A percentile compares a stretch with the other conserved stretches of the same genome.
These are phyloP conservation scores for Yarrowia divulgata DNA, from an alignment of 805 yeast species.

Conservation along the genomic window DNA sequence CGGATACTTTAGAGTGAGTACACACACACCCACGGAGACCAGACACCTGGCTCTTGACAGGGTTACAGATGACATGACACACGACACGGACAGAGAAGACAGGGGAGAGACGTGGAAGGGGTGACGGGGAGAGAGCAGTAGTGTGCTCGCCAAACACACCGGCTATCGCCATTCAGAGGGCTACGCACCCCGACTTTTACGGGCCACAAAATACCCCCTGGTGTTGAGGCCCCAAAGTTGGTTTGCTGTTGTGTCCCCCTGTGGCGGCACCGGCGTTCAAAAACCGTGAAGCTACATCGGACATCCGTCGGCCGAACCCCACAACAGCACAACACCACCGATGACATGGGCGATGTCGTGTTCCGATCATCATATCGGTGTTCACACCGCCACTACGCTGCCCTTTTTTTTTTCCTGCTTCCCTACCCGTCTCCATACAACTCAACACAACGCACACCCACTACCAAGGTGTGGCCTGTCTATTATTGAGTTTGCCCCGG, in stretches of 20 bases:
- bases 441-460: background rate
- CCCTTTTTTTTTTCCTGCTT: background rate
- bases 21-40: background rate
- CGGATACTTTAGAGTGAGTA: slow-evolving; percentile 74
- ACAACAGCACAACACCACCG: background rate
- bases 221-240: background rate
- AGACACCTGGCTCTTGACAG: background rate
- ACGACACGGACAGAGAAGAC: background rate
- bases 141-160: no score
- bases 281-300: background rate
- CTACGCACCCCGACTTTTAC: no score
- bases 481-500: slow-evolving; percentile 15
- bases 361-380: background rate
- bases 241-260: slow-evolving; percentile 5
- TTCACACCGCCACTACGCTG: no score
- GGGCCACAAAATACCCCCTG: no score
- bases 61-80: slow-evolving; percentile 7
- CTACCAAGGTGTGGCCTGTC: slow-evolving; percentile 7
- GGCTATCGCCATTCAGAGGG: no score
- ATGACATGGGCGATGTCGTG: background rate
- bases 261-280: slow-evolving; percentile 2
- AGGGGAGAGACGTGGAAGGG: background rate
- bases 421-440: background rate
- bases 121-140: background rate
- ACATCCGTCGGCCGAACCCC: slow-evolving; percentile 5